Evolutionary conservation across 2,329 filamentous ascomycete genomes (phyloP).

Genomic region (Pestalotiopsis sp.): DNA sequence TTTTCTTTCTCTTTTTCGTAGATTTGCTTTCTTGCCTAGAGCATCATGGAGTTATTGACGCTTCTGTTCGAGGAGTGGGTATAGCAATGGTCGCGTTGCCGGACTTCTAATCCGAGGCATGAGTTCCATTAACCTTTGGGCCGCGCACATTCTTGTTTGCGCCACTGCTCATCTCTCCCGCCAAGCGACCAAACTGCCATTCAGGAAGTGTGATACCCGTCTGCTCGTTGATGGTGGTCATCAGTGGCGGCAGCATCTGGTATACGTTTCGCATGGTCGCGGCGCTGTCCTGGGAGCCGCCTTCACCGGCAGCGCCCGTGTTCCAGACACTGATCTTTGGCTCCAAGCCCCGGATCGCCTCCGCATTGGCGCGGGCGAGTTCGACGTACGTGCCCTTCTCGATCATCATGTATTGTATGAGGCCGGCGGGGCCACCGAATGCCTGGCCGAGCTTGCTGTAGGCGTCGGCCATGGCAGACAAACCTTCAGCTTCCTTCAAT

Average conservation of each 20-base stretch:
- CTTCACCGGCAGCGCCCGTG: conserved; percentile 60
- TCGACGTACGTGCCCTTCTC: conserved; percentile 77
- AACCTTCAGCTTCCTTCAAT: conserved; percentile 76
- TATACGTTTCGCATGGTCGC: conserved; percentile 79
- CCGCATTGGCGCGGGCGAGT: conserved; percentile 47
- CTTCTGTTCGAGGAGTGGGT: background rate
- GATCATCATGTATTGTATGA: conserved; percentile 86
- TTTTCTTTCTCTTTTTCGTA: too few species aligned
- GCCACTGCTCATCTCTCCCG: conserved; percentile 32
- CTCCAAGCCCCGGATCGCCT: conserved; percentile 63
- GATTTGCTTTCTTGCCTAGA: too few species aligned
- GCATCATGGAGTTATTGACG: background rate
- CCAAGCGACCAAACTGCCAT: conserved; percentile 68
- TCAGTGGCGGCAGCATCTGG: conserved; percentile 80
- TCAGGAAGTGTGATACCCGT: conserved; percentile 79
- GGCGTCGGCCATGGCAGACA: conserved; percentile 78
- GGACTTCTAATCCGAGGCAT: background rate
- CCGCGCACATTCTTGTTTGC: conserved; percentile 32
- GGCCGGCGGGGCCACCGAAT: conserved; percentile 75
- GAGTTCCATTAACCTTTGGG: conserved; percentile 37
- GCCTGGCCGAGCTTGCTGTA: conserved; percentile 73
- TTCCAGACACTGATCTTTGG: conserved; percentile 94
- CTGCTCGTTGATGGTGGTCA: conserved; percentile 86
- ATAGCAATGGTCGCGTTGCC: background rate
- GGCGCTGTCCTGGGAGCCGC: conserved; percentile 53